Conservation (phyloP, 192 early-diverging fungal species). For the Borealophlyctis nickersoniae region DNA sequence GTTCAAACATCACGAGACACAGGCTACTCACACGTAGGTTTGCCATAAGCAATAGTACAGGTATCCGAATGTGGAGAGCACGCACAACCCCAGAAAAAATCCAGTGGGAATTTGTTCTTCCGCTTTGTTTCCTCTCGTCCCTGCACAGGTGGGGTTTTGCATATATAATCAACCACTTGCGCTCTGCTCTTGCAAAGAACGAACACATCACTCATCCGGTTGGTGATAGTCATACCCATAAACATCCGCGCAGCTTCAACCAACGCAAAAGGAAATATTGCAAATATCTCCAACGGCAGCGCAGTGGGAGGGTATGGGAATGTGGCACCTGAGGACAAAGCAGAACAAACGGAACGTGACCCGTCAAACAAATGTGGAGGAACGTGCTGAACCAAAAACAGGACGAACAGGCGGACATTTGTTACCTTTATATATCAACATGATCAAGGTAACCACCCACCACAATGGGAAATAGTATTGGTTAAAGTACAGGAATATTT, state of each 20-base stretch:
- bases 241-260: slow-evolving; percentile 31
- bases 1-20: neutral
- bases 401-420: too few relatives aligned
- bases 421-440: slow-evolving; percentile 41
- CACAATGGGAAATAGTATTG: slow-evolving; percentile 24
- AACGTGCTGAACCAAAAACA: neutral
- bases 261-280: slow-evolving; percentile 24
- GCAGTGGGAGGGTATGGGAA: slow-evolving; percentile 30
- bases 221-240: slow-evolving; percentile 18
- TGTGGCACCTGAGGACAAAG: slow-evolving; percentile 6
- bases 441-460: slow-evolving; percentile 25
- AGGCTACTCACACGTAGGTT: slow-evolving; percentile 31
- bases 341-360: neutral
- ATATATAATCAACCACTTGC: too few relatives aligned
- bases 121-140: slow-evolving; percentile 36
- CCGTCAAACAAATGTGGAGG: neutral
- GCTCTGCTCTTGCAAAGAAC: too few relatives aligned
- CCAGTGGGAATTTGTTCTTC: slow-evolving; percentile 25
- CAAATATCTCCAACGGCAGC: slow-evolving; percentile 29
- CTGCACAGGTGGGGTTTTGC: slow-evolving; percentile 3
- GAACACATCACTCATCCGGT: neutral
- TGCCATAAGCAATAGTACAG: slow-evolving; percentile 37
- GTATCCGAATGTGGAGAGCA: slow-evolving; percentile 19
- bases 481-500: slow-evolving; percentile 39
- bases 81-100: slow-evolving; percentile 25